A percentile compares a stretch with the other conserved stretches of the same genome.
These are phyloP conservation scores for Flaveria brownii DNA, from an alignment of 129 eudicot species.

Conservation along the genomic window DNA sequence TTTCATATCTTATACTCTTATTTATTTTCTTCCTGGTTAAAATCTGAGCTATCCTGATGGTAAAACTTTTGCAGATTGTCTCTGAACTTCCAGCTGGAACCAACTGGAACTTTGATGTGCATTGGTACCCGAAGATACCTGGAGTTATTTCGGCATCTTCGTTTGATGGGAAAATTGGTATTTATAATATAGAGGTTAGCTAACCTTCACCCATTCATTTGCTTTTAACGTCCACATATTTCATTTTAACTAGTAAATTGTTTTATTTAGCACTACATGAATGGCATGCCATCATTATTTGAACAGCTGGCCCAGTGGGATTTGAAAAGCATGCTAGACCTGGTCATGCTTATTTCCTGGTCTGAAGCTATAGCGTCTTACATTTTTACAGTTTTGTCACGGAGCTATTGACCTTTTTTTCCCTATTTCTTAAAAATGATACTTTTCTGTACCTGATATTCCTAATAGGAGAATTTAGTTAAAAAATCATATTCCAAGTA, in stretches of 20 bases:
- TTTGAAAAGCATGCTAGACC: not conserved
- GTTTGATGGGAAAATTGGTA: slow-evolving; percentile 87
- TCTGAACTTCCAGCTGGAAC: slow-evolving; percentile 94
- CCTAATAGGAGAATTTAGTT: slow-evolving; percentile 3
- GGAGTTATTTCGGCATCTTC: slow-evolving; percentile 97
- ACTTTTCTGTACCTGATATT: not conserved
- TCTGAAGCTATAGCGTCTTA: not conserved
- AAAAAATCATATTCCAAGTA: not conserved
- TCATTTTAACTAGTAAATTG: not conserved
- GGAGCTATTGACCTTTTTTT: not conserved
- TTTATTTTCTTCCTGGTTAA: not conserved
- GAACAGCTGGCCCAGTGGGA: slow-evolving; percentile 5
- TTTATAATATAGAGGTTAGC: slow-evolving; percentile 86
- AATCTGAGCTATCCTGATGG: slow-evolving; percentile 14
- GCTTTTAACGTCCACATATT: not conserved
- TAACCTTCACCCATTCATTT: slow-evolving; percentile 21
- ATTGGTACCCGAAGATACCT: slow-evolving; percentile 89
- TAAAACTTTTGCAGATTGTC: slow-evolving; percentile 59
- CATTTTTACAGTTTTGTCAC: slow-evolving; percentile 12
- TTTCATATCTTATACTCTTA: not conserved
- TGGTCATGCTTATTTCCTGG: slow-evolving; percentile 11
- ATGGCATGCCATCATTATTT: not conserved
- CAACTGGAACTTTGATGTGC: slow-evolving; percentile 92
- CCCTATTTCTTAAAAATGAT: not conserved
- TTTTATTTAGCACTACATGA: not conserved